phyloP scores from a whole-genome alignment of 1,284 basidiomycete genomes.

The Moesziomyces sp. region DNA sequence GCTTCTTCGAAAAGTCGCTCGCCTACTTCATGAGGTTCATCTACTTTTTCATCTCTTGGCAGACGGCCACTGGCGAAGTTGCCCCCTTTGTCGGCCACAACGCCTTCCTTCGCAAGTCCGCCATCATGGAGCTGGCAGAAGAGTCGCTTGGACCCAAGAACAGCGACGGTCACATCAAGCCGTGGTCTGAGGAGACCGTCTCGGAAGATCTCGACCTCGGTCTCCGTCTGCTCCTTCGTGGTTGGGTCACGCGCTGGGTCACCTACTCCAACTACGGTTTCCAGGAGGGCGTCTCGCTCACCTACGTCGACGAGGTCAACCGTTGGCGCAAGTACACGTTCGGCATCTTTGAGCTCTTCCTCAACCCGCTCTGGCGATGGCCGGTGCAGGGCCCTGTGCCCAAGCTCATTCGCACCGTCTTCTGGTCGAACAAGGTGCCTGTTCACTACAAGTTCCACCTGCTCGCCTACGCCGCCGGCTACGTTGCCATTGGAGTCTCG shows the following conservation, averaged over 20 bases:
- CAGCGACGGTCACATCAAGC: conserved; percentile 76
- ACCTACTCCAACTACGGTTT: conserved; percentile 83
- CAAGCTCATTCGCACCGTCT: conserved; percentile 78
- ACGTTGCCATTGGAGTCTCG: conserved; percentile 81
- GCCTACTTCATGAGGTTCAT: conserved; percentile 74
- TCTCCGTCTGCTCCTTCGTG: conserved; percentile 67
- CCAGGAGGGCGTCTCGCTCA: conserved; percentile 84
- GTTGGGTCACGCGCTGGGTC: conserved; percentile 84
- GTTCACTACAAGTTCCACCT: conserved; percentile 80
- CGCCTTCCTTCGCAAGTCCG: conserved; percentile 84
- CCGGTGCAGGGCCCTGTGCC: conserved; percentile 79
- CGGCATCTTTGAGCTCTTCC: conserved; percentile 71
- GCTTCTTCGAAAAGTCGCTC: conserved; percentile 87
- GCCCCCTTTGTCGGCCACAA: conserved; percentile 88
- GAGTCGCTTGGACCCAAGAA: conserved; percentile 76
- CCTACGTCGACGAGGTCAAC: conserved; percentile 79
- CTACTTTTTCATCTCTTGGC: conserved; percentile 67
- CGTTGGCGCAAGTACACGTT: conserved; percentile 88
- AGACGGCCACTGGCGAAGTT: conserved; percentile 66
- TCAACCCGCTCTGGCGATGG: conserved; percentile 73
- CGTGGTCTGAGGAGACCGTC: conserved; percentile 84
- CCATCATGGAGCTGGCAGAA: conserved; percentile 78
- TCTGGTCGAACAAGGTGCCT: conserved; percentile 73
- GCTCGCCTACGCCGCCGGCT: conserved; percentile 77
- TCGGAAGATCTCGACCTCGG: conserved; percentile 85